Evolutionary conservation across 2,329 filamentous ascomycete species (phyloP), one percentile per base, ranked within the genome.

Genomic region (Exophiala spinifera): DNA sequence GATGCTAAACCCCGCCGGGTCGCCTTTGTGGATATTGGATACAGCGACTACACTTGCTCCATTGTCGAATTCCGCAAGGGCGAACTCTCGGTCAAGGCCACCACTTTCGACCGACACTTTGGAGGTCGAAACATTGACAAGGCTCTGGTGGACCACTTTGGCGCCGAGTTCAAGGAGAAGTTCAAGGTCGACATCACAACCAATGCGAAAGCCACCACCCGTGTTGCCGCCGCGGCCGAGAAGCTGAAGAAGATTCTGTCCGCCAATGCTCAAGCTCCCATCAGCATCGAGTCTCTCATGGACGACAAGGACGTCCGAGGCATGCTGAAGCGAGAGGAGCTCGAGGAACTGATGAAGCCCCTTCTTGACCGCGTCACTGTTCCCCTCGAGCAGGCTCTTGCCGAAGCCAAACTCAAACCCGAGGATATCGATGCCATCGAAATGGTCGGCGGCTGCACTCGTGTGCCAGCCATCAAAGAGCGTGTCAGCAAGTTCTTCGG

Each of bases 221-320:
- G 94, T 71, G 89, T 95, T 65, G 82, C 88, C 39, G 85, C 90
- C 59, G 91, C 89, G 53, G 91, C 91, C 51, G 94, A 99, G 82
- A 96, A 96, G 82, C 78, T 95, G 70, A 99, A 99, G 86, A 97
- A 97, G 85, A 86, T 97, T 52, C 80, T 99, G 53, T 97, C 92
- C 33, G 94, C 94, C 70, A 97, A 97, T 78, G 88, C 91, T 65
- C 83, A 88, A 69, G 91, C 92, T 15, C 90, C 92, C 46, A 76
- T 99, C 73, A 97, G 91, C 80, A 95, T 99, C 67, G 94, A 99
- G 79, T 96, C 91, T 33, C 80, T 99, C 65, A 97, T 99, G 91
- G 95, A 97, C 74, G 94, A 99, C 71, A 79, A 96, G 59, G 94
- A 99, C 71, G 94, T 96, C 34, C 84, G 83, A 50, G 79, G 87